Evolutionary conservation across 495 filamentous ascomycete species (phyloP).

Genomic region (Copromyces sp.): DNA sequence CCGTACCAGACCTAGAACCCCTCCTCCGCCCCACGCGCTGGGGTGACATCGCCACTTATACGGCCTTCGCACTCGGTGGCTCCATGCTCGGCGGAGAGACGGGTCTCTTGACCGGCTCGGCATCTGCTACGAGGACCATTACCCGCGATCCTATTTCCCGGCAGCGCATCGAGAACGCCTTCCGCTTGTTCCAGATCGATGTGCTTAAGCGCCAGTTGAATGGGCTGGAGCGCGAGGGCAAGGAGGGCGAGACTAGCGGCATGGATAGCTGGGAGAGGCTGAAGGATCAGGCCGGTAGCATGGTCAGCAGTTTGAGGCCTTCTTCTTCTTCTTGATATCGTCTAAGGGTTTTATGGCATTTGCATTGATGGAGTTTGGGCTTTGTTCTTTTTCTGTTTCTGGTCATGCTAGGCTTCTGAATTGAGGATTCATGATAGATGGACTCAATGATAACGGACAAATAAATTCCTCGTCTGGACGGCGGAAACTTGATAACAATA

Average conservation of each 20-base stretch:
- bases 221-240: slow-evolving; percentile 30
- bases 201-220: slow-evolving; percentile 48
- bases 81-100: slow-evolving; percentile 55
- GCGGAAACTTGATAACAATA: too few relatives aligned
- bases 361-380: not conserved
- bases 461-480: too few relatives aligned
- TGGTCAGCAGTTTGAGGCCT: slow-evolving; percentile 6
- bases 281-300: slow-evolving; percentile 4
- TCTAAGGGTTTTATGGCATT: not conserved
- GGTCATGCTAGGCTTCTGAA: not conserved
- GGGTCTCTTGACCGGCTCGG: slow-evolving; percentile 47
- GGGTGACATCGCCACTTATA: slow-evolving; percentile 53
- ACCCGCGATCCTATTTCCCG: slow-evolving; percentile 42
- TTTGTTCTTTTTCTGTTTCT: not conserved
- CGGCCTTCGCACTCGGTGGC: slow-evolving; percentile 51
- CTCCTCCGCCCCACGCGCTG: slow-evolving; percentile 45
- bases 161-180: slow-evolving; percentile 53
- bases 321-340: not conserved
- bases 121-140: slow-evolving; percentile 41
- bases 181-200: slow-evolving; percentile 52
- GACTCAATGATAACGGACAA: too few relatives aligned
- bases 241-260: slow-evolving; percentile 8
- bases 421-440: too few relatives aligned
- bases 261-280: slow-evolving; percentile 8
- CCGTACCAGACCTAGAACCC: slow-evolving; percentile 50